Evolutionary conservation across 352 stramenopile genomes (phyloP), one percentile per base, ranked within the genome.

Genomic region (Pythium brachiatum): DNA sequence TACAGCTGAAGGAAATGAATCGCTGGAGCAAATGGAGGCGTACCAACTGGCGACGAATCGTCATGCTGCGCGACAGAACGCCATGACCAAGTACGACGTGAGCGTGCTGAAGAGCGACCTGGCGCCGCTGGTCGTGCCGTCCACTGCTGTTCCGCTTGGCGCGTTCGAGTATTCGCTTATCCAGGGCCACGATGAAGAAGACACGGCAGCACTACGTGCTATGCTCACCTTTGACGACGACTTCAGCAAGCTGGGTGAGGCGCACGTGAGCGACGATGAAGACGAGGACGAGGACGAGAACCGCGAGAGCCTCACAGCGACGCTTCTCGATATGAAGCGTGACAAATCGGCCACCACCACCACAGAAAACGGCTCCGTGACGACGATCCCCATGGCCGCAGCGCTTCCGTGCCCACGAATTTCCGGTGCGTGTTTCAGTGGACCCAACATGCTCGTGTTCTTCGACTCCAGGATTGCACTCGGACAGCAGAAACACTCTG

Each of bases 381-480:
- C 18, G 1, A n/a, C 41, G n/a, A 27, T 48, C 16, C 20, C 41
- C 7, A 43, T 57, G n/a, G 27, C 48, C 13, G 39, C 18, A 39
- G 73, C 65, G 38, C 65, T 92, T 27, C 86, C 86, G 7, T 94
- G 85, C 56, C 86, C 84, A 31, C 81, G 86, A 0, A 85, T 95
- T 47, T 94, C 80, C 3, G 84, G 86, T 16, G 86, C 79, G 21
- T 84, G 72, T 57, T 95, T 95, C 51, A 94, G 86, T 54, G 86
- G 86, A 0, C 86, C 86, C 26, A 95, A 95, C 47, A 85, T 91
- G 72, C 70, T 95, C 31, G 58, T 95, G 11, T 74, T 94, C 31
- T 95, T 95, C 52, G 86, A 95, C 55, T 94, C 86, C 21, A 84
- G 84, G 0, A 74, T 89, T 1, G 86, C 83, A 27, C 92, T 95